Base-by-base conservation (phyloP, 2,329 filamentous ascomycete species). In the Magnaporthiopsis rhizophila region DNA sequence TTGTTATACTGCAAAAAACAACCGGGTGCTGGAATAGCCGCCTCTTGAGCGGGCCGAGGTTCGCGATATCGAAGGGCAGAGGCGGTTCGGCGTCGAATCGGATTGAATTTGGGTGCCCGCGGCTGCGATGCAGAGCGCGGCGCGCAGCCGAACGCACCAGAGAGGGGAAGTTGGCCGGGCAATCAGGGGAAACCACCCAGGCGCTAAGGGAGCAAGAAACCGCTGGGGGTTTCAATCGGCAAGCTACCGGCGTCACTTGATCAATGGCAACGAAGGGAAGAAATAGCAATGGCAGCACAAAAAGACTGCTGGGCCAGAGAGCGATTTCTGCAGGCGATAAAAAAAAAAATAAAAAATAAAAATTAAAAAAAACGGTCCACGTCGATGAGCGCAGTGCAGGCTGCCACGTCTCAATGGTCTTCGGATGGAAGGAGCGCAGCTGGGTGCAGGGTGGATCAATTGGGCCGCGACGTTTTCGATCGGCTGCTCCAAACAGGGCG, bases 401-500 rank as follows among this genome's bases (percentile, higher is more conserved):
- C 45, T 53, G 45, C 45, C 45, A 53, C 45, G 45, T 53, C 45
- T 30, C 30, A 7, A 5, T 53, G 18, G 45, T n/a, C 45, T 21
- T 50, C 21, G 18, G 18, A 50, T 26, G 26, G 45, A 6, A 6
- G 11, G 32, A 21, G 45, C 45, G 7, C n/a, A 24, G 45, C 18
- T 53, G 62, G 62, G 34, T 36, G 30, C 34, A 11, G 34, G n/a
- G 36, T 32, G 62, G 58, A 57, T 34, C 57, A 26, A 63, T 63
- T 59, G 62, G 62, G 57, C 57, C 62, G 62, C 62, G 62, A 63
- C 59, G 62, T 32, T 24, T 30, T 28, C 7, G 45, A 53, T 53
- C 6, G 45, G 45, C 26, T 18, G 21, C 18, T 13, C 45, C 45
- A 53, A 53, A 53, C 45, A n/a, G 45, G 21, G 26, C 26, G 26